A percentile compares a stretch with the other conserved stretches of the same genome.
phyloP scores from a whole-genome alignment of 208 protist species.

The Trypanosoma cruzi region DNA sequence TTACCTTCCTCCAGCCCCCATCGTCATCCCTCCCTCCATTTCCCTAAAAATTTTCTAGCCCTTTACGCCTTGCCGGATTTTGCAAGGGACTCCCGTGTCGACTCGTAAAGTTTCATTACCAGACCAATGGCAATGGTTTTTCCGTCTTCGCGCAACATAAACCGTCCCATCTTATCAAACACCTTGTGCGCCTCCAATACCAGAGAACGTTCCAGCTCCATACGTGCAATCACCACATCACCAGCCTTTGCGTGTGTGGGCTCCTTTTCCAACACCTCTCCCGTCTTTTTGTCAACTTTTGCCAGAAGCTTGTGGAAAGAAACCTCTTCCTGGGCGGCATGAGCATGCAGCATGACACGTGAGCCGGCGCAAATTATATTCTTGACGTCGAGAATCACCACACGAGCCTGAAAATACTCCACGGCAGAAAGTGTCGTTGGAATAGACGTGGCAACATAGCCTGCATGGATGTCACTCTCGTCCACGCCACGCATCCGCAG shows the following conservation, averaged over 20 bases:
- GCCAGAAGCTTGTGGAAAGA: constrained; percentile 90
- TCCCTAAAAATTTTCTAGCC: not conserved
- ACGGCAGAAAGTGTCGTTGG: constrained; percentile 79
- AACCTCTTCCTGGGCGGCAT: constrained; percentile 94
- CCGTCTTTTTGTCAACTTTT: constrained; percentile 94
- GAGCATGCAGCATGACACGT: constrained; percentile 94
- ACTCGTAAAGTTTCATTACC: constrained; percentile 86
- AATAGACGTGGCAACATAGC: constrained; percentile 92
- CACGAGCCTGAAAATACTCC: constrained; percentile 94
- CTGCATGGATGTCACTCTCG: constrained; percentile 83
- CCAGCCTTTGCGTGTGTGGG: constrained; percentile 94
- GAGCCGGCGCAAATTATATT: constrained; percentile 96
- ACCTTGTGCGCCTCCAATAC: constrained; percentile 94
- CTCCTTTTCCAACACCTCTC: constrained; percentile 90
- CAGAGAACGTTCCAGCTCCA: constrained; percentile 87
- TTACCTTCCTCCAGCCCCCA: not conserved
- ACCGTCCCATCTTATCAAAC: constrained; percentile 96
- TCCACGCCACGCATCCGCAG: constrained; percentile 91
- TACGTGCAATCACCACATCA: constrained; percentile 90
- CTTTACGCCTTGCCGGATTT: constrained; percentile 34
- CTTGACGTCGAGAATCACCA: constrained; percentile 95
- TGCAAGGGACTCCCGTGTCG: constrained; percentile 70
- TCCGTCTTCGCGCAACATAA: constrained; percentile 96
- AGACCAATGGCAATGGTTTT: constrained; percentile 93
- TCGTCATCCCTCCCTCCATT: not conserved